These are phyloP conservation scores for Peronospora destructor DNA, from an alignment of 352 stramenopile species.

Conservation along the genomic window DNA sequence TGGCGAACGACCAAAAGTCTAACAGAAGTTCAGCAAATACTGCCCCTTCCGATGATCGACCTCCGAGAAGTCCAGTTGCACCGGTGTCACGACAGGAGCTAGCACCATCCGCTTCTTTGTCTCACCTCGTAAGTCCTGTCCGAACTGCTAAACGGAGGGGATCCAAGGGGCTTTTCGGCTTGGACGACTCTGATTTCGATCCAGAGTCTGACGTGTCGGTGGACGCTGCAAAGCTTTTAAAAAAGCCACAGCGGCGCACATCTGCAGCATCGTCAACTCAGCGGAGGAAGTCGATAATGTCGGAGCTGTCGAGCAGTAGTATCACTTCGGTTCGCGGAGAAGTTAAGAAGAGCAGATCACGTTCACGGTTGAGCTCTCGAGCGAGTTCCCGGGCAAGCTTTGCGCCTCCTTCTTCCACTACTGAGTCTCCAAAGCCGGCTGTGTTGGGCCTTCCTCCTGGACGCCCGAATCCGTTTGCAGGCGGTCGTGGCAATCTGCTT, in stretches of 20 bases:
- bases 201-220: slow-evolving; percentile 39
- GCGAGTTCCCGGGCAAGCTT: slow-evolving; percentile 35
- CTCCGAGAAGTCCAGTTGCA: slow-evolving; percentile 24
- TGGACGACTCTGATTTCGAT: slow-evolving; percentile 49
- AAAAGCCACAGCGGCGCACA: slow-evolving; percentile 14
- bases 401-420: slow-evolving; percentile 11
- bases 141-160: slow-evolving; percentile 14
- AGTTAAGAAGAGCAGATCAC: slow-evolving; percentile 24
- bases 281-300: slow-evolving; percentile 21
- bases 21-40: slow-evolving; percentile 14
- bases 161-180: slow-evolving; percentile 48
- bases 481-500: slow-evolving; percentile 61
- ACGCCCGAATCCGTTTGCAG: slow-evolving; percentile 63
- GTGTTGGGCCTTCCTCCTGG: slow-evolving; percentile 40
- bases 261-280: slow-evolving; percentile 20
- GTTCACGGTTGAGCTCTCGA: slow-evolving; percentile 27
- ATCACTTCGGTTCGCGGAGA: slow-evolving; percentile 15
- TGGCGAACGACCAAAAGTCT: slow-evolving; percentile 19
- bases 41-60: slow-evolving; percentile 8
- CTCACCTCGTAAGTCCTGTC: slow-evolving; percentile 12
- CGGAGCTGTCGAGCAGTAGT: slow-evolving; percentile 22
- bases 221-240: slow-evolving; percentile 20
- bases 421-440: slow-evolving; percentile 19
- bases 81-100: slow-evolving; percentile 16
- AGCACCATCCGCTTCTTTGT: slow-evolving; percentile 10